Percentiles rank a stretch among this genome's conserved stretches.
These are phyloP conservation scores for Rhododendron ovatum DNA, from an alignment of 148 eudicot species.

Conservation along the genomic window DNA sequence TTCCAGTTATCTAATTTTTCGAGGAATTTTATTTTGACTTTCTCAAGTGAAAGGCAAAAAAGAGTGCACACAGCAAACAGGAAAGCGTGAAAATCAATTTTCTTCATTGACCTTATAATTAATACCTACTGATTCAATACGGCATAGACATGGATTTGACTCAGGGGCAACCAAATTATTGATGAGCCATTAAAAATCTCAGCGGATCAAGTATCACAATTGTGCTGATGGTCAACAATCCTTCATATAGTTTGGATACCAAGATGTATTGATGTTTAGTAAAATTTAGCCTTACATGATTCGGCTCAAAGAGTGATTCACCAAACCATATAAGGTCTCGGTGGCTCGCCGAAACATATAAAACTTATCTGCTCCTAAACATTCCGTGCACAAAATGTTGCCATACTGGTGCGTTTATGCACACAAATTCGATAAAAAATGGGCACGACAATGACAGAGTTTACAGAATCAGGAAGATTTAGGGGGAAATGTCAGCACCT, in stretches of 20 bases:
- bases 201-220: not conserved
- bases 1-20: not conserved
- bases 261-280: not conserved
- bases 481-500: no score
- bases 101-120: not conserved
- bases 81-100: not conserved
- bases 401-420: not conserved
- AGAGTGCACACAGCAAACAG: not conserved
- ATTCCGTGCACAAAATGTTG: not conserved
- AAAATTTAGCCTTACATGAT: not conserved
- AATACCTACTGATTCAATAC: not conserved
- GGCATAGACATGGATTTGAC: not conserved
- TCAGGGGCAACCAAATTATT: not conserved
- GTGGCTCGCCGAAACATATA: not conserved
- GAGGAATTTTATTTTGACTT: not conserved
- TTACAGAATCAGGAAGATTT: not conserved
- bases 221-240: not conserved
- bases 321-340: not conserved
- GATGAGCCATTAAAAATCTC: not conserved
- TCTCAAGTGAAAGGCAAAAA: not conserved
- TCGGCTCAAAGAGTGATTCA: not conserved
- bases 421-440: no score
- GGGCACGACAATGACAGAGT: not conserved
- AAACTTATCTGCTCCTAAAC: not conserved
- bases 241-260: not conserved